phyloP scores from a whole-genome alignment of 164 flowering plant genomes.

The Sextonia rubra region DNA sequence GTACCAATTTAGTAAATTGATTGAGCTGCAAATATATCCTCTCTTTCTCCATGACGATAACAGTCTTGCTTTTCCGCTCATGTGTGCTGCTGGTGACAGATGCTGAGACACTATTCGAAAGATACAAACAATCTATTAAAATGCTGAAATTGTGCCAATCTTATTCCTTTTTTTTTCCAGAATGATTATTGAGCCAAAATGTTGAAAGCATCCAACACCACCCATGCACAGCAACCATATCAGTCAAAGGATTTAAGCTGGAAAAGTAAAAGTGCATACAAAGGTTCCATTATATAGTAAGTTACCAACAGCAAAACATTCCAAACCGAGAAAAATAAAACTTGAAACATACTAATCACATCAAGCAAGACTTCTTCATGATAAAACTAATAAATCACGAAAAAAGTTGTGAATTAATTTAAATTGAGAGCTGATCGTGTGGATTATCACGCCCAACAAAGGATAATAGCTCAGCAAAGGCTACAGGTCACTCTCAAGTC shows the following conservation, averaged over 20 bases:
- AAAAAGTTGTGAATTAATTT: no score
- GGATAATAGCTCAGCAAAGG: no score
- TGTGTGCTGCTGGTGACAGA: conserved; percentile 89
- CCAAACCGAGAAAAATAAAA: no score
- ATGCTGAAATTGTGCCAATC: not conserved
- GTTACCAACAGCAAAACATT: no score
- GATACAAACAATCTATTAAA: conserved; percentile 3
- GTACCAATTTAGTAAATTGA: conserved; percentile 30
- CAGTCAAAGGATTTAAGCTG: not conserved
- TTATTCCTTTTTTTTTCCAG: no score
- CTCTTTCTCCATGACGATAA: conserved; percentile 71
- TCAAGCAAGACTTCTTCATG: no score
- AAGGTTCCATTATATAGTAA: no score
- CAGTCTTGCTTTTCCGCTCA: conserved; percentile 70
- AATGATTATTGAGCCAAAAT: not conserved
- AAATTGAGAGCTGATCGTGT: no score
- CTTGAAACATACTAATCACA: no score
- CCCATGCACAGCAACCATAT: not conserved
- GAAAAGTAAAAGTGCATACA: not conserved
- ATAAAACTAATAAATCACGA: no score
- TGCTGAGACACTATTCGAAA: conserved; percentile 59
- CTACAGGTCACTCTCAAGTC: no score
- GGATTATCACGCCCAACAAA: no score
- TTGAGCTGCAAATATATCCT: conserved; percentile 65
- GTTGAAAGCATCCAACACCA: not conserved